These are phyloP conservation scores for Fraxinus platypoda DNA, from an alignment of 305 asterid species.

Conservation along the genomic window DNA sequence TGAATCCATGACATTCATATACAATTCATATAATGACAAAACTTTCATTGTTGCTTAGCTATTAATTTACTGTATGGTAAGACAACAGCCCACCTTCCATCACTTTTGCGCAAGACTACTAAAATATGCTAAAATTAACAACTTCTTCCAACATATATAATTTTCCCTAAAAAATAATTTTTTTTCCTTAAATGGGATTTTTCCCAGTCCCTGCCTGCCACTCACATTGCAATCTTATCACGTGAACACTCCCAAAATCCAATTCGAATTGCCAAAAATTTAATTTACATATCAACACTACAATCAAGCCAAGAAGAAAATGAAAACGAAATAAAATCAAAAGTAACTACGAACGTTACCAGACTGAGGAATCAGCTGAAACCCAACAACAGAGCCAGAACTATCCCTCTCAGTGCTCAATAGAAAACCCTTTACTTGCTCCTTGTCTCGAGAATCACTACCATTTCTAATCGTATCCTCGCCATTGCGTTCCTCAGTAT, in stretches of 20 bases:
- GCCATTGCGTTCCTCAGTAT: constrained; percentile 16
- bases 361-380: constrained; percentile 64
- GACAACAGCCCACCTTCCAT: not conserved
- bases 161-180: not conserved
- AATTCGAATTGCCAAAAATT: not conserved
- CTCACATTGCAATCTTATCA: not conserved
- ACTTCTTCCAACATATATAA: not conserved
- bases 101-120: not conserved
- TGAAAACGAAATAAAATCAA: not conserved
- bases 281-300: not conserved
- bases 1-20: not conserved
- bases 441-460: constrained; percentile 29
- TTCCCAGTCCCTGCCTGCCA: not conserved
- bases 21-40: not conserved
- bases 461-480: constrained; percentile 30
- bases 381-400: constrained; percentile 63
- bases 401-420: constrained; percentile 55
- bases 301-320: constrained; percentile 2
- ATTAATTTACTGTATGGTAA: not conserved
- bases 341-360: constrained; percentile 31
- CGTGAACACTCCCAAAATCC: not conserved
- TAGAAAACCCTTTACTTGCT: constrained; percentile 39
- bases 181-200: not conserved
- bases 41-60: not conserved
- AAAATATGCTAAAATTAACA: not conserved